These are phyloP conservation scores for Candida suzukii DNA, from an alignment of 805 yeast genomes.

Conservation along the genomic window DNA sequence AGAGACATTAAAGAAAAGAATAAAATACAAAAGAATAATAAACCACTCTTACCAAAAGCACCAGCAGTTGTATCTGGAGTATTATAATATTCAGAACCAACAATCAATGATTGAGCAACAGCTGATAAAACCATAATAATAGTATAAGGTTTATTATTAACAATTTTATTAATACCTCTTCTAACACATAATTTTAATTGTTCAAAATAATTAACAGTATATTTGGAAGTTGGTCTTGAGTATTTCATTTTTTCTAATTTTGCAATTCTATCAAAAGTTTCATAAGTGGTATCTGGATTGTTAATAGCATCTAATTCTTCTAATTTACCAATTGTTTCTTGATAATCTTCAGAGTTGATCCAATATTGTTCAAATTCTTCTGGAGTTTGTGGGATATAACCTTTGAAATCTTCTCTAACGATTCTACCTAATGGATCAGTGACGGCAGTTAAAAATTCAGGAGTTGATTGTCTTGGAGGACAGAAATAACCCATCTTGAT, in stretches of 20 bases:
- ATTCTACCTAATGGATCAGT: conserved; percentile 59
- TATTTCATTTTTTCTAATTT: conserved; percentile 29
- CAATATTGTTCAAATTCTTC: conserved; percentile 53
- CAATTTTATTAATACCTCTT: conserved; percentile 47
- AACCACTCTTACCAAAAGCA: conserved; percentile 56
- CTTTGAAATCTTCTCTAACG: conserved; percentile 43
- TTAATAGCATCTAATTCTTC: conserved; percentile 25
- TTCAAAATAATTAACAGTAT: conserved; percentile 34
- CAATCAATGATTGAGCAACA: conserved; percentile 47
- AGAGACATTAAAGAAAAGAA: conserved; percentile 54
- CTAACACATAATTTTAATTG: conserved; percentile 45
- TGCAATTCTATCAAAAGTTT: conserved; percentile 23
- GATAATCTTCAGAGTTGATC: conserved; percentile 31
- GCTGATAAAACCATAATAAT: conserved; percentile 43
- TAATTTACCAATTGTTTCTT: conserved; percentile 24
- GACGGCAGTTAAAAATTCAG: conserved; percentile 61
- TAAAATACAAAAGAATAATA: conserved; percentile 52
- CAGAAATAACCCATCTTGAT: conserved; percentile 58
- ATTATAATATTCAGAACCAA: conserved; percentile 54
- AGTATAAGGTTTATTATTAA: conserved; percentile 52
- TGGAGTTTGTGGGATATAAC: conserved; percentile 48
- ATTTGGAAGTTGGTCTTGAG: conserved; percentile 31
- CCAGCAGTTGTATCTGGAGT: conserved; percentile 43
- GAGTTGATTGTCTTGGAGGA: conserved; percentile 62
- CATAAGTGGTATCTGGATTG: conserved; percentile 26